Evolutionary conservation across 2,329 filamentous ascomycete genomes (phyloP).

Genomic region (Coniochaeta sp.): DNA sequence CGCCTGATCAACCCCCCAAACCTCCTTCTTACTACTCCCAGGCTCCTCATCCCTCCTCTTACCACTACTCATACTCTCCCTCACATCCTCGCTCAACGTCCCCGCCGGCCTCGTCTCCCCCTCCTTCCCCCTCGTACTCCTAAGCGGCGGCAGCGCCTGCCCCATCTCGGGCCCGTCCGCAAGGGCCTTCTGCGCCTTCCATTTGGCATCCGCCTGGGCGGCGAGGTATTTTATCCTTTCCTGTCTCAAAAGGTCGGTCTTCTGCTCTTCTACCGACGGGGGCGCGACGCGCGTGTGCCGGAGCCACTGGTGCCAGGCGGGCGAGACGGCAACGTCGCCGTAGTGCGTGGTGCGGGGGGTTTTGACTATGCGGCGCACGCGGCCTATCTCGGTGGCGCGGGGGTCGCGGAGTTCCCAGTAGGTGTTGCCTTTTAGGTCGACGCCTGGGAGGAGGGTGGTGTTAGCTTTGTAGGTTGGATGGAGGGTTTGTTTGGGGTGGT

Average conservation of each 20-base stretch:
- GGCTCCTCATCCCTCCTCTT: slow-evolving; percentile 8
- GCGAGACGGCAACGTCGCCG: slow-evolving; percentile 49
- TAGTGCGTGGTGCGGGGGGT: slow-evolving; percentile 48
- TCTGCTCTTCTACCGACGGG: slow-evolving; percentile 51
- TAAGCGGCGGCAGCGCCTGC: slow-evolving; percentile 7
- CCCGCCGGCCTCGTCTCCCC: slow-evolving; percentile 10
- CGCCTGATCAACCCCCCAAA: slow-evolving; percentile 11
- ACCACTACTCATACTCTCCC: slow-evolving; percentile 10
- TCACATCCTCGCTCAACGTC: slow-evolving; percentile 8
- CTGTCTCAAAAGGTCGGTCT: slow-evolving; percentile 44
- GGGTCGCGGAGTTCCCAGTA: slow-evolving; percentile 61
- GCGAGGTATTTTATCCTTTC: slow-evolving; percentile 48
- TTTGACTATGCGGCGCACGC: slow-evolving; percentile 56
- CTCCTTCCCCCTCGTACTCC: slow-evolving; percentile 9
- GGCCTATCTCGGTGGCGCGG: slow-evolving; percentile 29
- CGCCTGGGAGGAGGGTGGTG: slow-evolving; percentile 35
- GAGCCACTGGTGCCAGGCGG: slow-evolving; percentile 64
- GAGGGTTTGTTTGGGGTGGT: neutral
- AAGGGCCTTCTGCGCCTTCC: slow-evolving; percentile 51
- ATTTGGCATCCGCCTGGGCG: slow-evolving; percentile 55
- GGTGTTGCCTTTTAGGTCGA: slow-evolving; percentile 59
- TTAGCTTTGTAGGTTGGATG: neutral
- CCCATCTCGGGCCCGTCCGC: slow-evolving; percentile 28
- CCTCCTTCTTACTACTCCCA: slow-evolving; percentile 9
- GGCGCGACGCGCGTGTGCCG: slow-evolving; percentile 49